These are phyloP conservation scores for Microdochium bolleyi DNA, from an alignment of 2,329 filamentous ascomycete species.

Conservation along the genomic window DNA sequence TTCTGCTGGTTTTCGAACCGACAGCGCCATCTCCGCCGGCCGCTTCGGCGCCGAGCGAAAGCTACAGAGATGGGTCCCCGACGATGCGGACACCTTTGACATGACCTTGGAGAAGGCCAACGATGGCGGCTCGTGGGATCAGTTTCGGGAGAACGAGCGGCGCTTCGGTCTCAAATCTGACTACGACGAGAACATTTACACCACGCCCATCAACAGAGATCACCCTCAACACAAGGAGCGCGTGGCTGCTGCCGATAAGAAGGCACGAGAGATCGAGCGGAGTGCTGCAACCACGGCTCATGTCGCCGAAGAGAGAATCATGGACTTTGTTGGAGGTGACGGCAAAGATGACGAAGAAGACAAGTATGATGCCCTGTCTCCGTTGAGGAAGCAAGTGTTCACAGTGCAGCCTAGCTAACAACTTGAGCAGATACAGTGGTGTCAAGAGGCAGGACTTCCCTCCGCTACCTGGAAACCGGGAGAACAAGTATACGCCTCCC, in stretches of 20 bases:
- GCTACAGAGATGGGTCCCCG: slow-evolving; percentile 76
- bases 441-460: slow-evolving; percentile 72
- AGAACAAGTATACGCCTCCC: slow-evolving; percentile 82
- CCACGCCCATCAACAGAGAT: slow-evolving; percentile 77
- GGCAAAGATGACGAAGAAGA: slow-evolving; percentile 78
- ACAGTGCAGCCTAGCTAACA: slow-evolving; percentile 2
- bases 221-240: slow-evolving; percentile 76
- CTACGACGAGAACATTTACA: slow-evolving; percentile 93
- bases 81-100: slow-evolving; percentile 53
- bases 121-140: slow-evolving; percentile 63
- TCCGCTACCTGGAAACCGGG: slow-evolving; percentile 44
- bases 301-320: slow-evolving; percentile 80
- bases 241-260: slow-evolving; percentile 69
- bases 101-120: slow-evolving; percentile 59
- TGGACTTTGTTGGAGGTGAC: slow-evolving; percentile 54
- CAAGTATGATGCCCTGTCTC: slow-evolving; percentile 50
- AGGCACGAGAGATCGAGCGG: slow-evolving; percentile 83
- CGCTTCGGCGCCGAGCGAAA: slow-evolving; percentile 62
- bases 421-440: slow-evolving; percentile 67
- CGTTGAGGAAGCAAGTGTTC: background rate
- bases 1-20: slow-evolving; percentile 69
- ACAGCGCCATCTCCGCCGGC: slow-evolving; percentile 76
- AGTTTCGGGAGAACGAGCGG: slow-evolving; percentile 84
- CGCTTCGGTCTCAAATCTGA: slow-evolving; percentile 83
- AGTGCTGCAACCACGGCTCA: slow-evolving; percentile 69